These are phyloP conservation scores for Pythium coloratum DNA, from an alignment of 352 stramenopile genomes.

Conservation along the genomic window DNA sequence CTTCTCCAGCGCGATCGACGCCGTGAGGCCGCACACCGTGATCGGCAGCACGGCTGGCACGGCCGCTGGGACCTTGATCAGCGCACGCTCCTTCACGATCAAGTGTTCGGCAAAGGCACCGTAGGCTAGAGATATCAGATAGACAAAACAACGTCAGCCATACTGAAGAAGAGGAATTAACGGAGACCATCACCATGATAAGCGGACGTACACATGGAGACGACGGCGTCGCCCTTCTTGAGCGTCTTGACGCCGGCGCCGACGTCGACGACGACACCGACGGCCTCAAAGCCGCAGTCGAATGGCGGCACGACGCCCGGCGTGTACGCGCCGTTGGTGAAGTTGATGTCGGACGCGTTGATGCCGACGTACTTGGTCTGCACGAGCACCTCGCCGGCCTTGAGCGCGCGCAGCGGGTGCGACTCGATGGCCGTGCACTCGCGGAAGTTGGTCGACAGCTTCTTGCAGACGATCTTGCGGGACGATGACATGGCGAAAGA, in stretches of 20 bases:
- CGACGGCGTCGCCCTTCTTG: conserved; percentile 43
- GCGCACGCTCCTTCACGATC: conserved; percentile 31
- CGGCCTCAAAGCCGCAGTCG: conserved; percentile 53
- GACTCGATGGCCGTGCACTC: conserved; percentile 68
- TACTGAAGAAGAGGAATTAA: too few species aligned
- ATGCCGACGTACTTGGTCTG: conserved; percentile 42
- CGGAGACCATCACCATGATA: too few species aligned
- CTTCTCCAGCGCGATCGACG: conserved; percentile 43
- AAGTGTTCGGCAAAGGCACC: conserved; percentile 44
- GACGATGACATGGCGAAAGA: conserved; percentile 38
- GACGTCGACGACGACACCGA: conserved; percentile 37
- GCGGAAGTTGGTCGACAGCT: conserved; percentile 81
- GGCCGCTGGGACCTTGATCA: conserved; percentile 29
- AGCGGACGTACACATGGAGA: conserved; percentile 38
- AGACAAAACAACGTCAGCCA: neutral
- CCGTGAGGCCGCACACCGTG: conserved; percentile 40
- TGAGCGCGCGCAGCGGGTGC: conserved; percentile 41
- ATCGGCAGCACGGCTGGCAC: conserved; percentile 38
- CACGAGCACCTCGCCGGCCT: conserved; percentile 51
- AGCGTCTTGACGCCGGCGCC: conserved; percentile 36
- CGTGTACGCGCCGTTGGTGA: conserved; percentile 53
- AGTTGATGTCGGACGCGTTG: conserved; percentile 62
- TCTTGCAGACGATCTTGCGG: conserved; percentile 79
- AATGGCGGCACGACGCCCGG: conserved; percentile 49
- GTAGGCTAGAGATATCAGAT: conserved; percentile 25